phyloP scores from a whole-genome alignment of 352 stramenopile species.

The Pythium diclinum region DNA sequence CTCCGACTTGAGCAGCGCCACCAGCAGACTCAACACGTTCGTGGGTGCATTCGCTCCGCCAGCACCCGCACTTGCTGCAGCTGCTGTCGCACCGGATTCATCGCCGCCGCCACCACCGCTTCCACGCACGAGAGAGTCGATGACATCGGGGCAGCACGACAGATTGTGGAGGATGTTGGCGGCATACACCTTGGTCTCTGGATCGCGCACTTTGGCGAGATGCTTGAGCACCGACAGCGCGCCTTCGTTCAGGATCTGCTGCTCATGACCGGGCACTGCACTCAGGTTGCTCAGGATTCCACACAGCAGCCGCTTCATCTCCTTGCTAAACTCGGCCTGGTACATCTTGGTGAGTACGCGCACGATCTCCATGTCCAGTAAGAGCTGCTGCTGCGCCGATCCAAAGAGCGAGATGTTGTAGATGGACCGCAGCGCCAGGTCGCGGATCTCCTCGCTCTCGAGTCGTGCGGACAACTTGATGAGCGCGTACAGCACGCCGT shows the following conservation, averaged over 20 bases:
- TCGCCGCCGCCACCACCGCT: constrained; percentile 10
- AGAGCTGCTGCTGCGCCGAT: constrained; percentile 36
- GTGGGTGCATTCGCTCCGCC: constrained; percentile 2
- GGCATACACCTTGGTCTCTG: constrained; percentile 81
- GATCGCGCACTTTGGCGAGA: constrained; percentile 68
- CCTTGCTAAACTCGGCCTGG: constrained; percentile 60
- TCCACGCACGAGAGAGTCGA: constrained; percentile 54
- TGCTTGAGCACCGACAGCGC: constrained; percentile 60
- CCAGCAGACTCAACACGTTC: constrained; percentile 63
- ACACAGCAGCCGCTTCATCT: constrained; percentile 76
- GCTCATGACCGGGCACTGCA: constrained; percentile 17
- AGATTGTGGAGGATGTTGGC: constrained; percentile 85
- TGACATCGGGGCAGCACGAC: constrained; percentile 45
- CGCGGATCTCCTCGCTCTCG: constrained; percentile 70
- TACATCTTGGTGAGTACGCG: constrained; percentile 75
- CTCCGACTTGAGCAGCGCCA: constrained; percentile 63
- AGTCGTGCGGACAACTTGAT: constrained; percentile 75
- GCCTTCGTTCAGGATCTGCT: constrained; percentile 43
- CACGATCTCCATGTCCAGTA: constrained; percentile 83
- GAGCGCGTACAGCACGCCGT: constrained; percentile 81
- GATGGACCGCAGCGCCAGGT: constrained; percentile 63
- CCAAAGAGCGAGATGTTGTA: constrained; percentile 77
- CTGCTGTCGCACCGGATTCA: constrained; percentile 7
- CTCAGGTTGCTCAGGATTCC: constrained; percentile 77
- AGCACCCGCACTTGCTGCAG: constrained; percentile 12